Evolutionary conservation across 495 filamentous ascomycete genomes (phyloP).

Genomic region (Hypoxylon fragiforme): DNA sequence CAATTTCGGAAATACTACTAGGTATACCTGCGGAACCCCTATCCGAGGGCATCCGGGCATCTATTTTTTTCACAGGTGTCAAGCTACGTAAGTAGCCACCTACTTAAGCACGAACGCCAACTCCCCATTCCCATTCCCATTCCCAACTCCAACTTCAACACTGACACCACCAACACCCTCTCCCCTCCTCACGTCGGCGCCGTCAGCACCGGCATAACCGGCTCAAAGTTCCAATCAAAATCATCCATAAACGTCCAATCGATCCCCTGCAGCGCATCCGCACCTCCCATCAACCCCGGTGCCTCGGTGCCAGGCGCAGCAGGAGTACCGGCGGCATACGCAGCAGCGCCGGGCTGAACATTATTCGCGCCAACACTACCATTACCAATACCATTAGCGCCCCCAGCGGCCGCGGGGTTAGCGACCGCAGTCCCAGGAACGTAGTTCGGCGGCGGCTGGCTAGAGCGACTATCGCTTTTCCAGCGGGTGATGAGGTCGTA

Average conservation of each 20-base stretch:
- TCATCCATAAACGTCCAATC: conserved; percentile 54
- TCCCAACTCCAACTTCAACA: too few species aligned
- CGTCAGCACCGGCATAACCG: conserved; percentile 19
- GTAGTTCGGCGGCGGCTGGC: conserved; percentile 1
- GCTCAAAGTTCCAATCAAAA: conserved; percentile 50
- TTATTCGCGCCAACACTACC: too few species aligned
- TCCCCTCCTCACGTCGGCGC: conserved; percentile 13
- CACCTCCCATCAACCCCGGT: not conserved
- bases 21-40: too few species aligned
- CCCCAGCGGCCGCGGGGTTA: not conserved
- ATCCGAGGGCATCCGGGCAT: too few species aligned
- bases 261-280: conserved; percentile 41
- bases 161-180: too few species aligned
- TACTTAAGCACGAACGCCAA: too few species aligned
- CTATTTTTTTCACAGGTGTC: too few species aligned
- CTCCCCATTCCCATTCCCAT: too few species aligned
- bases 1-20: too few species aligned
- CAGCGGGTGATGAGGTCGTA: conserved; percentile 47
- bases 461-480: conserved; percentile 35
- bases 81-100: too few species aligned
- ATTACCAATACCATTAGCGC: not conserved
- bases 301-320: not conserved
- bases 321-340: not conserved
- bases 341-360: not conserved
- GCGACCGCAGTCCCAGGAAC: too few species aligned